Base-by-base conservation (phyloP, 2,329 filamentous ascomycete genomes). In the Calonectria multiphialidica region DNA sequence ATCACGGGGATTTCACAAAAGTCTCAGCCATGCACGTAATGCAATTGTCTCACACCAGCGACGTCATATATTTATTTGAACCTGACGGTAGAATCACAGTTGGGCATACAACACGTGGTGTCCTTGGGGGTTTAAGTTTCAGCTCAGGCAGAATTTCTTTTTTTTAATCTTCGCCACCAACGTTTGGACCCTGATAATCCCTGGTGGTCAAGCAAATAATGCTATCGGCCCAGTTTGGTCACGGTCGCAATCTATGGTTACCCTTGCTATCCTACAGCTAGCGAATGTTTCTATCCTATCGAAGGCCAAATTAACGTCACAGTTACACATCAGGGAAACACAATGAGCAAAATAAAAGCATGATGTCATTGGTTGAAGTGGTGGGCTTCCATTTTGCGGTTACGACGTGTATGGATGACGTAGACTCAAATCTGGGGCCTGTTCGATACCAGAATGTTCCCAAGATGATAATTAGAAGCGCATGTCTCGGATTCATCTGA, bases 311-410 rank as follows among this genome's bases (percentile, higher is more conserved):
- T 12, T 25, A 37, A 2, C 12, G 9, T 40, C 18, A 23, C 21
- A 18, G 10, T 40, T 12, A 40, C 33, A 23, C 53, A 7, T 16
- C 7, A 40, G 13, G 33, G 35, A n/a, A 16, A 30, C 3, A 16
- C 16, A 35, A 40, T 59, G 15, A 25, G 53, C 53, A 40, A 25
- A 40, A 40, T 15, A 28, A 21, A 59, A 10, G 33, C n/a, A 59
- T 59, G 53, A 59, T 59, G 53, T 59, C 53, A 59, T 40, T 59
- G 53, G 53, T 59, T 59, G 53, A 59, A 59, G 15, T 59, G 53
- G 53, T 59, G 53, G 35, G 53, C 33, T 23, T 37, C 15, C 7
- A 59, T 25, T 25, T 5, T 59, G 53, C 16, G 53, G 15, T 5
- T 59, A 9, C 33, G 53, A 25, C 53, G 35, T 59, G 53, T 59